A percentile compares a stretch with the other conserved stretches of the same genome.
Conservation (phyloP, 2,329 filamentous ascomycete species). For the Ilyonectria destructans region DNA sequence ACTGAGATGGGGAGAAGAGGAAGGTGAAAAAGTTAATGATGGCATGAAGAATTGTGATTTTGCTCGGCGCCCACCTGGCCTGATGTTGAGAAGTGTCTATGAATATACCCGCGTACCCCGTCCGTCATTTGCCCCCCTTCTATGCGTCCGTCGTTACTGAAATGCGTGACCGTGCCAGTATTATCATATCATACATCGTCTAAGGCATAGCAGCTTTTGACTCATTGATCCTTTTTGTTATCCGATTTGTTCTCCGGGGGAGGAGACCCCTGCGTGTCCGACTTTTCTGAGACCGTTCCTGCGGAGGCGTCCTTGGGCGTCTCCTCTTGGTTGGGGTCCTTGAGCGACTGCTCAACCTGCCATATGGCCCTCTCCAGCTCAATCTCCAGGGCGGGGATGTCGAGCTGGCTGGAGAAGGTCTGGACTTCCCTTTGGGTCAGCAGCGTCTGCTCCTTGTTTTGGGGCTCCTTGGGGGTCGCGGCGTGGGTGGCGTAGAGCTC, state of each 20-base stretch:
- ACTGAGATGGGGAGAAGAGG: not conserved
- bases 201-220: constrained; percentile 27
- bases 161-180: constrained; percentile 34
- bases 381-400: constrained; percentile 79
- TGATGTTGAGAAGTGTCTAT: constrained; percentile 48
- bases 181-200: constrained; percentile 48
- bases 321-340: constrained; percentile 52
- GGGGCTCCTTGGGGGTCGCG: constrained; percentile 38
- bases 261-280: not conserved
- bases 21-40: constrained; percentile 24
- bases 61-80: constrained; percentile 28
- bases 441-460: constrained; percentile 57
- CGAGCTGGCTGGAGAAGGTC: constrained; percentile 73
- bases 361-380: constrained; percentile 84
- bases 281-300: constrained; percentile 31
- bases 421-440: constrained; percentile 69
- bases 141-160: constrained; percentile 37
- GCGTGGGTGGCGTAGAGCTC: constrained; percentile 76
- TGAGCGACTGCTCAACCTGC: constrained; percentile 75
- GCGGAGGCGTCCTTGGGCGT: constrained; percentile 33
- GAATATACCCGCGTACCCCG: constrained; percentile 48
- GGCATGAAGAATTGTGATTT: constrained; percentile 42
- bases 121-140: constrained; percentile 32
- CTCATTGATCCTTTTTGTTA: constrained; percentile 45
- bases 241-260: constrained; percentile 25